Base-by-base conservation (phyloP, 306 rosid genomes). In the Trichosanthes cucumerina region DNA sequence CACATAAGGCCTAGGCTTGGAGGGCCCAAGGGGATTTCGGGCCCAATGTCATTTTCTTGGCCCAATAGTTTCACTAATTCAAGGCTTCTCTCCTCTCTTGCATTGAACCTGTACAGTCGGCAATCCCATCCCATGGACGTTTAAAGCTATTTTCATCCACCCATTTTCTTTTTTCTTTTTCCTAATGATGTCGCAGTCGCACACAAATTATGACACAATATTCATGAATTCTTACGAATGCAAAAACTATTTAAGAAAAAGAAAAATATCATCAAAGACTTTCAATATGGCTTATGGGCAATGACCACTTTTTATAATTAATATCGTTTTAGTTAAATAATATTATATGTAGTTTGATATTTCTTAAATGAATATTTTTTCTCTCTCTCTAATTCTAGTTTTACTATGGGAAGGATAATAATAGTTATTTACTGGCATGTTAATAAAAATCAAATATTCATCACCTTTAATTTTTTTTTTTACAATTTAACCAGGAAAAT, bases 31-130 rank as follows among this genome's bases (percentile, higher is more conserved):
- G 0, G 7, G 76, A 23, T 71, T 43, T 23, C 10, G 57, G 76
- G 76, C 76, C 57, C 36, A 71, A 23, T 70, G 11, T 70, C 76
- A 70, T 70, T 23, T 43, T 70, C 76, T 41, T 13, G 76, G 54
- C 54, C 76, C 76, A 70, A 23, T 23, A 24, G 3, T 10, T 68
- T 68, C 52, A 71, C 57, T 6, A 12, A 24, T 71, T 71, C 57
- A 70, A 43, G 43, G 6, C 15, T n/a, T 1, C 73, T 54, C 14
- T 24, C 15, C 3, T 57, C 33, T n/a, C 46, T 39, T n/a, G 2
- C 75, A 68, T 68, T 68, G 75, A 41, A 68, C 52, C 52, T 68
- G 24, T 26, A 5, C 75, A 68, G 21, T 16, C 75, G 33, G n/a
- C 69, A 31, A 33, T 28, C 23, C 69, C 36, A 59, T 26, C 1